Conservation (phyloP, 257 asterid genomes). For the Ehretia macrophylla region DNA sequence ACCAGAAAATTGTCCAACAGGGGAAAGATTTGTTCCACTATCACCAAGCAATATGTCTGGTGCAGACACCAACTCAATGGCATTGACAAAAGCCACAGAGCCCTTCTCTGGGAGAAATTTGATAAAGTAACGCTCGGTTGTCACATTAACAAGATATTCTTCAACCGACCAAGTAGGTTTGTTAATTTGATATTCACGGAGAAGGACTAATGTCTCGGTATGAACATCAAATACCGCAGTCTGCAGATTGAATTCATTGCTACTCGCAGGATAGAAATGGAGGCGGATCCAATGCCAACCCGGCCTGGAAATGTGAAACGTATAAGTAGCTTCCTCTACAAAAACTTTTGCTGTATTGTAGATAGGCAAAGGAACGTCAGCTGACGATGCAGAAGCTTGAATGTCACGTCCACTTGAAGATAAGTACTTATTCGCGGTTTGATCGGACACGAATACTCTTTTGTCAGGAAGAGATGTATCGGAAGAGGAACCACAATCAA, state of each 20-base stretch:
- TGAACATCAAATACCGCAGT: conserved; percentile 40
- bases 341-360: conserved; percentile 58
- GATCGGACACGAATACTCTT: conserved; percentile 26
- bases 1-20: conserved; percentile 35
- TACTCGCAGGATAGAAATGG: conserved; percentile 49
- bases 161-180: conserved; percentile 11
- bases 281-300: conserved; percentile 90
- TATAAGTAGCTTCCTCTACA: conserved; percentile 44
- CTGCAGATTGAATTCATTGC: conserved; percentile 33
- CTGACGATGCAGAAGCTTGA: conserved; percentile 25
- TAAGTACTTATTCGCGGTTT: conserved; percentile 15
- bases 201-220: conserved; percentile 33
- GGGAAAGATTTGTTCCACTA: conserved; percentile 35
- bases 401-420: conserved; percentile 20
- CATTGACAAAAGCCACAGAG: conserved; percentile 44
- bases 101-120: conserved; percentile 34
- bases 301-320: conserved; percentile 56
- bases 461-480: conserved; percentile 17
- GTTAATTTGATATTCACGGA: conserved; percentile 34
- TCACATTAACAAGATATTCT: conserved; percentile 54
- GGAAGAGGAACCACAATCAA: conserved; percentile 31
- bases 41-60: conserved; percentile 43
- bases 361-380: conserved; percentile 40
- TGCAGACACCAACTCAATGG: conserved; percentile 55
- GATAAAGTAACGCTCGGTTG: conserved; percentile 35